phyloP scores from a whole-genome alignment of 2,329 filamentous ascomycete genomes.

The Raffaelea deltoideospora region DNA sequence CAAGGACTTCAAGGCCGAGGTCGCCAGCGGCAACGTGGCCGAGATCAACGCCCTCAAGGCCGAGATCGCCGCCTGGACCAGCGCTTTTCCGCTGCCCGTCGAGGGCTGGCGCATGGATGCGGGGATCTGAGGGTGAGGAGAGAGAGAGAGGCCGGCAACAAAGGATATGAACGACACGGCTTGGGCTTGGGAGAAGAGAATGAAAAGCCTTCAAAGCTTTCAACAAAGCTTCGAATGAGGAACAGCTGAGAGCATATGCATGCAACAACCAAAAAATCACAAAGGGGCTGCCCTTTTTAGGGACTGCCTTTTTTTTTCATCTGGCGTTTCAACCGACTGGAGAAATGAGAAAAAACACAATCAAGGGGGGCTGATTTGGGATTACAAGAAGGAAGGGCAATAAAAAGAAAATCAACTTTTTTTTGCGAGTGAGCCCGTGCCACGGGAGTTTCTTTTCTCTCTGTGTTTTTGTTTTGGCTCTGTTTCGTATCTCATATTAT shows the following conservation, averaged over 20 bases:
- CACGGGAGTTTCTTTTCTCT: no score
- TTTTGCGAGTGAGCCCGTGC: not conserved
- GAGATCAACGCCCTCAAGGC: slow-evolving; percentile 77
- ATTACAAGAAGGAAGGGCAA: not conserved
- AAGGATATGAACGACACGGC: not conserved
- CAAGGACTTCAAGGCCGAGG: slow-evolving; percentile 97
- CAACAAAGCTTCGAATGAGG: not conserved
- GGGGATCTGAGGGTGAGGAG: slow-evolving; percentile 29
- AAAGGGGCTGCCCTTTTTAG: no score
- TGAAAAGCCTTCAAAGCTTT: no score
- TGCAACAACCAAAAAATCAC: not conserved
- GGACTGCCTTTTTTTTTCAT: not conserved
- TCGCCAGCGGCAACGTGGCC: slow-evolving; percentile 58
- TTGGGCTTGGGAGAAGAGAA: not conserved
- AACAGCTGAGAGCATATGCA: not conserved
- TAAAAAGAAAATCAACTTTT: not conserved
- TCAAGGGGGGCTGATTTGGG: not conserved
- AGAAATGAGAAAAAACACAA: not conserved
- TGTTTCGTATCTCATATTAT: no score
- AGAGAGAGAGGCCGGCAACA: slow-evolving; percentile 1
- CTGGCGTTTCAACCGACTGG: slow-evolving; percentile 5
- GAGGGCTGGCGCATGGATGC: slow-evolving; percentile 53
- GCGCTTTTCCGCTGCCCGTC: slow-evolving; percentile 82
- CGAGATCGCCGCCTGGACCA: slow-evolving; percentile 81
- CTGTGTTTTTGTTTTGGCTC: not conserved